These are phyloP conservation scores for Penicillium canariense DNA, from an alignment of 495 filamentous ascomycete species.

Conservation along the genomic window DNA sequence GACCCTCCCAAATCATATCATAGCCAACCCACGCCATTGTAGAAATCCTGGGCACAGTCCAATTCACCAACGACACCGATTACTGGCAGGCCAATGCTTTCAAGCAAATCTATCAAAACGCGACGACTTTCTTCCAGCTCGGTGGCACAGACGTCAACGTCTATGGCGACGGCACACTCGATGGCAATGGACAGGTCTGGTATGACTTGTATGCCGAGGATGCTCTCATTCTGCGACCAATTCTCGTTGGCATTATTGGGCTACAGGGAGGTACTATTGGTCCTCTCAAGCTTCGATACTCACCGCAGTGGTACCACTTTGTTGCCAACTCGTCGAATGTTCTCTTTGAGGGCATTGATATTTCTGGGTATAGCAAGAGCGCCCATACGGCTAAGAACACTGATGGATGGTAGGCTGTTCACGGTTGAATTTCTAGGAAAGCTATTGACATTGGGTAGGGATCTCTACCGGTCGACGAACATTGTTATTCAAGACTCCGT, in stretches of 20 bases:
- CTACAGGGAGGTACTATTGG: constrained; percentile 60
- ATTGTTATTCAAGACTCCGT: constrained; percentile 67
- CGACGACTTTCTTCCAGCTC: constrained; percentile 66
- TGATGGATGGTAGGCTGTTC: constrained; percentile 61
- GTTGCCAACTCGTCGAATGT: constrained; percentile 67
- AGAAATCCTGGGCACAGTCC: constrained; percentile 55
- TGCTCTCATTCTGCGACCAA: constrained; percentile 55
- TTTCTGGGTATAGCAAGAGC: constrained; percentile 53
- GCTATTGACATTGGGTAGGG: constrained; percentile 27
- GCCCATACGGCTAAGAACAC: constrained; percentile 61
- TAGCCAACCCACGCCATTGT: neutral
- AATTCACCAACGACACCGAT: constrained; percentile 62
- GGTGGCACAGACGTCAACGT: constrained; percentile 67
- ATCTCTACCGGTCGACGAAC: constrained; percentile 60
- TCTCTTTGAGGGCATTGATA: constrained; percentile 64
- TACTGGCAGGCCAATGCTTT: constrained; percentile 67
- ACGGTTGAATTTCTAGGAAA: too few relatives aligned
- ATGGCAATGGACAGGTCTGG: constrained; percentile 70
- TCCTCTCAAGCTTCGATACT: constrained; percentile 59
- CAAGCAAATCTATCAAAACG: constrained; percentile 61
- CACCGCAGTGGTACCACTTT: constrained; percentile 66
- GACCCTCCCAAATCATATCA: constrained; percentile 1
- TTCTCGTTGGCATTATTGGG: constrained; percentile 62
- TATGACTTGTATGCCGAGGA: constrained; percentile 61
- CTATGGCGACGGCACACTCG: constrained; percentile 60